phyloP scores from a whole-genome alignment of 805 yeast genomes.

The Brettanomyces bruxellensis region DNA sequence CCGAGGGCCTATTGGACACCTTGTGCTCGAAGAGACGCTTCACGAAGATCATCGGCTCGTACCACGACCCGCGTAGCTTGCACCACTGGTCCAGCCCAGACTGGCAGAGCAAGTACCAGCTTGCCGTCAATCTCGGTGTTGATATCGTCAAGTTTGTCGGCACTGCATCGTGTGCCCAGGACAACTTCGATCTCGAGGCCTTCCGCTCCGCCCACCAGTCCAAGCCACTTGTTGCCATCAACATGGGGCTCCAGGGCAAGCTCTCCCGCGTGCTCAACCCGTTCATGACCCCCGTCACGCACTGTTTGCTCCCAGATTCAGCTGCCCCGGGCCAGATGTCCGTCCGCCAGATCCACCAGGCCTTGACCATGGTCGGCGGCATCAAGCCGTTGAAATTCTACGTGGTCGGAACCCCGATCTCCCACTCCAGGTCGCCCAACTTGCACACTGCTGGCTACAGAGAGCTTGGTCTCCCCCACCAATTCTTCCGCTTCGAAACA shows the following conservation, averaged over 20 bases:
- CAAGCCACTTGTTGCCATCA: constrained; percentile 73
- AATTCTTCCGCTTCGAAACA: constrained; percentile 61
- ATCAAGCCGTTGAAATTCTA: constrained; percentile 48
- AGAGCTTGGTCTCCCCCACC: constrained; percentile 69
- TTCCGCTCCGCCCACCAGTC: constrained; percentile 51
- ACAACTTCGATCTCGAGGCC: constrained; percentile 61
- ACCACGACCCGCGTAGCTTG: constrained; percentile 61
- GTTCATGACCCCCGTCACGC: constrained; percentile 78
- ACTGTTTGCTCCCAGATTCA: constrained; percentile 52
- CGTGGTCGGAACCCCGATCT: constrained; percentile 74
- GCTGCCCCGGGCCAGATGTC: constrained; percentile 79
- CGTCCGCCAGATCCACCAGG: constrained; percentile 51
- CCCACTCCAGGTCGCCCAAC: constrained; percentile 83
- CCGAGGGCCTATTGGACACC: constrained; percentile 43
- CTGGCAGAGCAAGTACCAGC: constrained; percentile 67
- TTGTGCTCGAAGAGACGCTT: constrained; percentile 44
- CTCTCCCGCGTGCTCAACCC: constrained; percentile 71
- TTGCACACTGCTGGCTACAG: constrained; percentile 77
- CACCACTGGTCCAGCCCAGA: constrained; percentile 59
- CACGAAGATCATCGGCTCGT: constrained; percentile 74
- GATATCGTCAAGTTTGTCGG: constrained; percentile 84
- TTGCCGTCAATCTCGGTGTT: constrained; percentile 54
- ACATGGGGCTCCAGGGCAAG: constrained; percentile 70
- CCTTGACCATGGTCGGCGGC: constrained; percentile 55
- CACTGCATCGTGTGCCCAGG: constrained; percentile 51